Percentiles rank a stretch among this genome's conserved stretches.
These are phyloP conservation scores for Neurospora sp. DNA, from an alignment of 495 filamentous ascomycete genomes.

Conservation along the genomic window DNA sequence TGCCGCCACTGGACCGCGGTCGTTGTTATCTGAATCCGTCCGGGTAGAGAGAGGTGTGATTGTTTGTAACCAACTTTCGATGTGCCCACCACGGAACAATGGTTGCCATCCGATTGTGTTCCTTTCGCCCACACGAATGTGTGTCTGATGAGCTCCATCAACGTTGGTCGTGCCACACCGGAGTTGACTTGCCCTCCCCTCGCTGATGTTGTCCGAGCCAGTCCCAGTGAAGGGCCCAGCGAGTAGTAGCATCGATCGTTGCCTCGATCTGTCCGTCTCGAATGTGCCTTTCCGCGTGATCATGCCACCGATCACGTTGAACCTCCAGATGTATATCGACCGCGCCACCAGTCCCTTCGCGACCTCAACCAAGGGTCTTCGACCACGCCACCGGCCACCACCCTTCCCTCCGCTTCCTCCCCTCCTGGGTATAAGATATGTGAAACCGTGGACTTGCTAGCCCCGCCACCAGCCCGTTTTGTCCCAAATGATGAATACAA, in stretches of 20 bases:
- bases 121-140: not conserved
- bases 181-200: not conserved
- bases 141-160: not conserved
- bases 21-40: not conserved
- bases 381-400: not conserved
- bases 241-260: not conserved
- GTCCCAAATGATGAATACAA: not conserved
- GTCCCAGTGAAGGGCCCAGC: not conserved
- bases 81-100: not conserved
- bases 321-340: not conserved
- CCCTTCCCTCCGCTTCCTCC: not conserved
- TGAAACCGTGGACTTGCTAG: not conserved
- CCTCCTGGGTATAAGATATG: not conserved
- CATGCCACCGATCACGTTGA: not conserved
- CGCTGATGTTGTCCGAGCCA: not conserved
- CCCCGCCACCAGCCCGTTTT: not conserved
- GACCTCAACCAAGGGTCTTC: not conserved
- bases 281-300: not conserved
- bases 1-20: not conserved
- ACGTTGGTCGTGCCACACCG: not conserved
- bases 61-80: not conserved
- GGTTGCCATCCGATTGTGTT: not conserved
- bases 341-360: not conserved
- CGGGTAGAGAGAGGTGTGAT: not conserved
- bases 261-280: not conserved